phyloP scores from a whole-genome alignment of 768 basidiomycete species.

The Auriscalpium microsporum region DNA sequence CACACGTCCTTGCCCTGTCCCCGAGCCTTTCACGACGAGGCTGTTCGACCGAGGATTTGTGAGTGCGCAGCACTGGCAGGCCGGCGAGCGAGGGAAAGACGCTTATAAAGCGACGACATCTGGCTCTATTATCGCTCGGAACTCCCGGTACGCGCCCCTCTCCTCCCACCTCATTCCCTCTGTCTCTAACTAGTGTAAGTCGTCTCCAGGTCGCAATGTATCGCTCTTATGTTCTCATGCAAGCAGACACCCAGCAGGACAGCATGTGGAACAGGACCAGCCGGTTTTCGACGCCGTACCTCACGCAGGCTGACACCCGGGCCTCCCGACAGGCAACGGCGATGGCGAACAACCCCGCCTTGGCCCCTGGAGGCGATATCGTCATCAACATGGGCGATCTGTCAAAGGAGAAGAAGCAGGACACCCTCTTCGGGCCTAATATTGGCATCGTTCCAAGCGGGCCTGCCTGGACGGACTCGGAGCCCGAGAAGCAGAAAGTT shows the following conservation, averaged over 20 bases:
- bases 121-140: neutral
- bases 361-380: slow-evolving; percentile 8
- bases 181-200: slow-evolving; percentile 32
- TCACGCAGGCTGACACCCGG: slow-evolving; percentile 43
- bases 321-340: slow-evolving; percentile 40
- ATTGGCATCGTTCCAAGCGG: slow-evolving; percentile 68
- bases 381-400: slow-evolving; percentile 27
- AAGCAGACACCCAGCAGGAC: slow-evolving; percentile 41
- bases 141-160: neutral
- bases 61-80: no score
- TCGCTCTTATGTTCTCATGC: slow-evolving; percentile 4
- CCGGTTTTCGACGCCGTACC: slow-evolving; percentile 42
- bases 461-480: slow-evolving; percentile 60
- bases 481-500: slow-evolving; percentile 48
- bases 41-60: no score
- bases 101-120: no score
- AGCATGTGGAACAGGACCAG: slow-evolving; percentile 52
- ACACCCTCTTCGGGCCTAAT: slow-evolving; percentile 86
- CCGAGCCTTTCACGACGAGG: no score
- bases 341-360: slow-evolving; percentile 32
- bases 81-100: no score
- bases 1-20: no score
- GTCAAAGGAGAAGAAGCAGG: slow-evolving; percentile 47
- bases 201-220: slow-evolving; percentile 11
- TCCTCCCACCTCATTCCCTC: slow-evolving; percentile 15